Percentiles rank a stretch among this genome's conserved stretches.
Evolutionary conservation across 2,329 filamentous ascomycete species (phyloP).

Genomic region (Colletotrichum musae): DNA sequence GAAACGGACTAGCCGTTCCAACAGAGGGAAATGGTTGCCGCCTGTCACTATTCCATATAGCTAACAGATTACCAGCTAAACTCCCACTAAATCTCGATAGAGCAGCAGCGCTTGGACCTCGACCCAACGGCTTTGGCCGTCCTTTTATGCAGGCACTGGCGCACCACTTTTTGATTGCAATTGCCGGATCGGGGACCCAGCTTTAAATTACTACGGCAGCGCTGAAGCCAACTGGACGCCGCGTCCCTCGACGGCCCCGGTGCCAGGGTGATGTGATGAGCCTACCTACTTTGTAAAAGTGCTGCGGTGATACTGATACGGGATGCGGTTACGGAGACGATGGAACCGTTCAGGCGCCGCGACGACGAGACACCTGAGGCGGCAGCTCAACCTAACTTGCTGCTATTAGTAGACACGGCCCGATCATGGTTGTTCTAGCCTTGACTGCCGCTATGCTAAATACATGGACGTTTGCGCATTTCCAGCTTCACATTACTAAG

Average conservation of each 20-base stretch:
- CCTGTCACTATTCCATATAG: background rate
- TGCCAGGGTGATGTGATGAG: slow-evolving; percentile 7
- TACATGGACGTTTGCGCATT: too few relatives aligned
- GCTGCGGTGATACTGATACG: too few relatives aligned
- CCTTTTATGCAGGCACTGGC: slow-evolving; percentile 9
- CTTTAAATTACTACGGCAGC: slow-evolving; percentile 30
- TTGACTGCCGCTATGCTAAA: background rate
- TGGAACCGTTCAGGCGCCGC: slow-evolving; percentile 7
- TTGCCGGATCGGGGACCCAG: slow-evolving; percentile 25
- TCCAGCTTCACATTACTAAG: background rate
- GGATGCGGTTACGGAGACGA: background rate
- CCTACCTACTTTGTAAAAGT: too few relatives aligned
- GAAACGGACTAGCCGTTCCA: slow-evolving; percentile 1
- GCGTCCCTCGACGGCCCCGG: slow-evolving; percentile 4
- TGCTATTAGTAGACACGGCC: background rate
- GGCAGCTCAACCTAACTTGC: background rate
- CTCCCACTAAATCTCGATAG: background rate
- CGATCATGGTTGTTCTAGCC: slow-evolving; percentile 20
- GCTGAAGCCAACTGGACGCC: slow-evolving; percentile 26
- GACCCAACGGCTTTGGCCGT: slow-evolving; percentile 20
- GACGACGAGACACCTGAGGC: slow-evolving; percentile 1
- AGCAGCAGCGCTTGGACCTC: slow-evolving; percentile 7
- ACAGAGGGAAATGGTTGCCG: background rate
- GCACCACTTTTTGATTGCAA: slow-evolving; percentile 31
- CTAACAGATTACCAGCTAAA: background rate